phyloP scores from a whole-genome alignment of 768 basidiomycete species.

The Crepidotus variabilis region DNA sequence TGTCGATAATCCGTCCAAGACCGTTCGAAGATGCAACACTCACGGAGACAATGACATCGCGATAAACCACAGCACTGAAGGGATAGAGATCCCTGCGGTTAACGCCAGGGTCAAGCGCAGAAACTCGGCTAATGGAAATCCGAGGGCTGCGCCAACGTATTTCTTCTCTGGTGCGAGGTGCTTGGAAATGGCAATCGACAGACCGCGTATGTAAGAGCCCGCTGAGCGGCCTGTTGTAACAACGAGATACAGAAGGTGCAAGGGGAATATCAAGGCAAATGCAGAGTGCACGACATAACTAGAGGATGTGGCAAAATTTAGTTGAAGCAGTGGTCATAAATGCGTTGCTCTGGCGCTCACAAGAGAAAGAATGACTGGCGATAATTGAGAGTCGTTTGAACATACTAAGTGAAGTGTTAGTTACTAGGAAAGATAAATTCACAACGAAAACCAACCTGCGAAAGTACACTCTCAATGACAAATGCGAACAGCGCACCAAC shows the following conservation, averaged over 20 bases:
- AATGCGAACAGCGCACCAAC: background rate
- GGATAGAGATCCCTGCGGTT: slow-evolving; percentile 53
- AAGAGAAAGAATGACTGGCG: slow-evolving; percentile 83
- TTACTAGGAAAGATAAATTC: background rate
- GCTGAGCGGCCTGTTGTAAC: slow-evolving; percentile 41
- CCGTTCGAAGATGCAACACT: slow-evolving; percentile 22
- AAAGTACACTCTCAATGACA: background rate
- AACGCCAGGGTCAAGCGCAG: slow-evolving; percentile 29
- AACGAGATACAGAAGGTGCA: slow-evolving; percentile 65
- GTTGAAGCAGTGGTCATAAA: background rate
- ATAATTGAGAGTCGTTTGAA: slow-evolving; percentile 69
- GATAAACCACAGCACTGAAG: slow-evolving; percentile 67
- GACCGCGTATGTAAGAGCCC: background rate
- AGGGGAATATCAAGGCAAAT: slow-evolving; percentile 69
- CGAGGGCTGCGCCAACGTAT: slow-evolving; percentile 22
- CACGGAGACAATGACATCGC: slow-evolving; percentile 67
- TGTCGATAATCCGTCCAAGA: background rate
- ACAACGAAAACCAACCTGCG: background rate
- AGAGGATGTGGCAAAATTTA: background rate
- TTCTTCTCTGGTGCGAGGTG: slow-evolving; percentile 15
- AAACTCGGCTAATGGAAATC: slow-evolving; percentile 31
- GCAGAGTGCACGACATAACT: slow-evolving; percentile 83
- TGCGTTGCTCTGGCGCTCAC: slow-evolving; percentile 34
- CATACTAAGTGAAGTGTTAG: slow-evolving; percentile 43
- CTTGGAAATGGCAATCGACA: background rate